phyloP scores from a whole-genome alignment of 1,139 yeast species.

The Yamadazyma sp. region DNA sequence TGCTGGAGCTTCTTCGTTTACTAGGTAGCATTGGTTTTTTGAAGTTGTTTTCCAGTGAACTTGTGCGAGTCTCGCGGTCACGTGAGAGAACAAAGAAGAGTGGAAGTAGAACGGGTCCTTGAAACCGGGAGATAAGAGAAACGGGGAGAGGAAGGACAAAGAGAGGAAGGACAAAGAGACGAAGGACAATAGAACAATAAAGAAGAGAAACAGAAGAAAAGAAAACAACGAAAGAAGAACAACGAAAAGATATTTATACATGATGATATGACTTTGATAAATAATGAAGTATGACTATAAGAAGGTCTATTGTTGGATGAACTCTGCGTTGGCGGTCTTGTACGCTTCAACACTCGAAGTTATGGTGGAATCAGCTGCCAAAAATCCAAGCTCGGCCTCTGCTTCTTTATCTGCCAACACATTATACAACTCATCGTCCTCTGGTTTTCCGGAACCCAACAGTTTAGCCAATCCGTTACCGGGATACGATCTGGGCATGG shows the following conservation, averaged over 20 bases:
- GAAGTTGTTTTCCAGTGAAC: background rate
- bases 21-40: conserved; percentile 6
- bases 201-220: too few species aligned
- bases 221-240: too few species aligned
- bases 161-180: too few species aligned
- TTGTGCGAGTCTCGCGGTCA: background rate
- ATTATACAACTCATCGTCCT: conserved; percentile 46
- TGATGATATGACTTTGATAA: conserved; percentile 3
- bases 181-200: too few species aligned
- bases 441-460: conserved; percentile 61
- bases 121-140: too few species aligned
- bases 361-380: conserved; percentile 32
- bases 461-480: conserved; percentile 72
- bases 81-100: too few species aligned
- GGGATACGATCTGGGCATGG: conserved; percentile 75
- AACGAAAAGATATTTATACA: too few species aligned
- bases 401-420: conserved; percentile 44
- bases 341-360: conserved; percentile 33
- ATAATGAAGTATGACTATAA: background rate
- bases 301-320: conserved; percentile 21
- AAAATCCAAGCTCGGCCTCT: conserved; percentile 39
- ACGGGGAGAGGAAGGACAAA: too few species aligned
- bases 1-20: conserved; percentile 14
- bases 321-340: conserved; percentile 37
- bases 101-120: too few species aligned